Evolutionary conservation across 2,329 filamentous ascomycete genomes (phyloP).

Genomic region (Nectriaceae sp.): DNA sequence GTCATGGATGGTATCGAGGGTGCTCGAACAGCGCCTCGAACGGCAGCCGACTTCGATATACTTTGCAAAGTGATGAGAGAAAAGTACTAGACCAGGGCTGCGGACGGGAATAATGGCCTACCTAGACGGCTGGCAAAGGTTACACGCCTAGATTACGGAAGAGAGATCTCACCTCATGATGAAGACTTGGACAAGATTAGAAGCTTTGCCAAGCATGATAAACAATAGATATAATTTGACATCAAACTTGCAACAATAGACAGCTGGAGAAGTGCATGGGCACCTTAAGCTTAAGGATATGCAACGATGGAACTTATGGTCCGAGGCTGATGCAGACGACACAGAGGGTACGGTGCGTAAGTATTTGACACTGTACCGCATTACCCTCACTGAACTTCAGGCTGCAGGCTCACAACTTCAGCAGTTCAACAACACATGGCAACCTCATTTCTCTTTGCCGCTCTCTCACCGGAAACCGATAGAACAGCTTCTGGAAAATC

Average conservation of each 20-base stretch:
- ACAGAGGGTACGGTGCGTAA: constrained; percentile 17
- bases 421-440: constrained; percentile 9
- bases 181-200: background rate
- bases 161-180: constrained; percentile 16
- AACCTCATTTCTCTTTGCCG: too few species aligned
- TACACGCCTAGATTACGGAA: too few species aligned
- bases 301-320: too few species aligned
- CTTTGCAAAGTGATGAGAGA: constrained; percentile 20
- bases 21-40: constrained; percentile 18
- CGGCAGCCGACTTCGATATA: constrained; percentile 21
- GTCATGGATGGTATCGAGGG: constrained; percentile 27
- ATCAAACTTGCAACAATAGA: too few species aligned
- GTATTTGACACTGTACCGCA: constrained; percentile 6
- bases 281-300: too few species aligned
- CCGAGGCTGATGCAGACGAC: background rate
- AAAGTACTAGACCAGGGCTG: constrained; percentile 4
- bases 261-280: too few species aligned
- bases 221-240: background rate
- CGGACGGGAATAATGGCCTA: background rate
- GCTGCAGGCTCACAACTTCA: constrained; percentile 17
- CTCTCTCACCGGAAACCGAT: too few species aligned
- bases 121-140: background rate
- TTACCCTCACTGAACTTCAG: constrained; percentile 13
- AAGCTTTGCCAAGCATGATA: background rate
- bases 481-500: too few species aligned